Percentiles rank a stretch among this genome's conserved stretches.
These are phyloP conservation scores for Saururus chinensis DNA, from an alignment of 164 flowering plant species.

Conservation along the genomic window DNA sequence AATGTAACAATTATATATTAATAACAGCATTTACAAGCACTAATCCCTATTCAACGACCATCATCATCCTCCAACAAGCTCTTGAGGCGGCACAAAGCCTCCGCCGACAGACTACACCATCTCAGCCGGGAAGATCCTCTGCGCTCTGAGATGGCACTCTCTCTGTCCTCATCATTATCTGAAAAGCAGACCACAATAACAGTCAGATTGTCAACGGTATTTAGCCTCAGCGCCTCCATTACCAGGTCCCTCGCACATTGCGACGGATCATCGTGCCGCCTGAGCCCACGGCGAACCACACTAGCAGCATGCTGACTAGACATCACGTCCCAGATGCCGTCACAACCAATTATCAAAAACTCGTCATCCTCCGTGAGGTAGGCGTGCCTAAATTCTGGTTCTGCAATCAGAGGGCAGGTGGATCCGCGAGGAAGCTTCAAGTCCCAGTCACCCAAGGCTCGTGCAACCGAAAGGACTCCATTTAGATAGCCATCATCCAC, in stretches of 20 bases:
- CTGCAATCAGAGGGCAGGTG: constrained; percentile 66
- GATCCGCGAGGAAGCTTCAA: constrained; percentile 64
- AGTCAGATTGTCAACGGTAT: constrained; percentile 68
- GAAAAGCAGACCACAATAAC: constrained; percentile 68
- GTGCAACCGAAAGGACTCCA: constrained; percentile 60
- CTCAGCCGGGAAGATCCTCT: constrained; percentile 20
- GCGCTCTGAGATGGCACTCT: constrained; percentile 19
- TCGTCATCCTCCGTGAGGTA: constrained; percentile 74
- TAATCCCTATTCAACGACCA: too few relatives aligned
- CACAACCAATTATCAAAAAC: constrained; percentile 79
- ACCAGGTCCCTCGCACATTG: constrained; percentile 69
- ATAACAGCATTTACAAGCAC: neutral
- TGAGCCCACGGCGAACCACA: constrained; percentile 56
- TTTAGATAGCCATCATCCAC: constrained; percentile 78
- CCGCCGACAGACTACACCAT: constrained; percentile 56
- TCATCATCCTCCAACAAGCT: constrained; percentile 29
- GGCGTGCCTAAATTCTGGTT: constrained; percentile 56
- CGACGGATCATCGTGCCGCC: constrained; percentile 62
- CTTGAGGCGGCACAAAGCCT: constrained; percentile 48
- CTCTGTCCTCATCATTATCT: constrained; percentile 18
- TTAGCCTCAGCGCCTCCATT: constrained; percentile 48
- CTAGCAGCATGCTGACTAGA: constrained; percentile 74
- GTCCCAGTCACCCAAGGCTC: constrained; percentile 93
- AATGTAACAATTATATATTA: neutral
- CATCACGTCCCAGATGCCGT: constrained; percentile 94